phyloP scores from a whole-genome alignment of 2,329 filamentous ascomycete genomes.

The Zymoseptoria brevis region DNA sequence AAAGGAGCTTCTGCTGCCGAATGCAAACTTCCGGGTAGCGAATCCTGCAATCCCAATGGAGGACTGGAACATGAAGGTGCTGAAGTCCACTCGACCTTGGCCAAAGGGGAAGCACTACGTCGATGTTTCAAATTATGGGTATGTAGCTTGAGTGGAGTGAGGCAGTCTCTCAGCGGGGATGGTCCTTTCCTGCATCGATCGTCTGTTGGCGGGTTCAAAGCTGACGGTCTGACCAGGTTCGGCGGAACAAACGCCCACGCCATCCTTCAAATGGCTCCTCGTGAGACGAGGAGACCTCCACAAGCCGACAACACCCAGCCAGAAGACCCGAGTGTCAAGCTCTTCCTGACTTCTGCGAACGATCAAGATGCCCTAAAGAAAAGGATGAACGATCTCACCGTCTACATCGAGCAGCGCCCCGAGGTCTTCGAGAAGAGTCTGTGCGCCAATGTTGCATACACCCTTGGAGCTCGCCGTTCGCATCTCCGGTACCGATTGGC shows the following conservation, averaged over 20 bases:
- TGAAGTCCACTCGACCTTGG: slow-evolving; percentile 18
- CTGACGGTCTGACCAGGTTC: background rate
- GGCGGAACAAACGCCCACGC: slow-evolving; percentile 9
- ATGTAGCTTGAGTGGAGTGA: background rate
- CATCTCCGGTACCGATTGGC: slow-evolving; percentile 2
- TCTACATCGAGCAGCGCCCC: slow-evolving; percentile 6
- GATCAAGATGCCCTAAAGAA: slow-evolving; percentile 2
- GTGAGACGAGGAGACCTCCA: background rate
- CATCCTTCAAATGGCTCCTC: slow-evolving; percentile 2
- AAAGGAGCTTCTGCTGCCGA: slow-evolving; percentile 20
- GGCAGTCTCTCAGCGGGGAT: no score
- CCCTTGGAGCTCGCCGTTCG: slow-evolving; percentile 6
- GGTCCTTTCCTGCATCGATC: background rate
- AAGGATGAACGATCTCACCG: background rate
- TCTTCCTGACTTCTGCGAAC: slow-evolving; percentile 8
- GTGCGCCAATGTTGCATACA: slow-evolving; percentile 6
- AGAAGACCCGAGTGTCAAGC: background rate
- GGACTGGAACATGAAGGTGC: slow-evolving; percentile 10
- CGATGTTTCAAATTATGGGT: slow-evolving; percentile 42
- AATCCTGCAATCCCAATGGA: slow-evolving; percentile 24
- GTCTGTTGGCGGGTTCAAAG: background rate
- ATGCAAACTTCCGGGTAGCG: slow-evolving; percentile 15
- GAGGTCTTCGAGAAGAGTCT: slow-evolving; percentile 4
- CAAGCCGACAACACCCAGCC: background rate
- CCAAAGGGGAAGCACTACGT: slow-evolving; percentile 13